These are phyloP conservation scores for Taiwanofungus camphoratus DNA, from an alignment of 1,284 basidiomycete species.

Conservation along the genomic window DNA sequence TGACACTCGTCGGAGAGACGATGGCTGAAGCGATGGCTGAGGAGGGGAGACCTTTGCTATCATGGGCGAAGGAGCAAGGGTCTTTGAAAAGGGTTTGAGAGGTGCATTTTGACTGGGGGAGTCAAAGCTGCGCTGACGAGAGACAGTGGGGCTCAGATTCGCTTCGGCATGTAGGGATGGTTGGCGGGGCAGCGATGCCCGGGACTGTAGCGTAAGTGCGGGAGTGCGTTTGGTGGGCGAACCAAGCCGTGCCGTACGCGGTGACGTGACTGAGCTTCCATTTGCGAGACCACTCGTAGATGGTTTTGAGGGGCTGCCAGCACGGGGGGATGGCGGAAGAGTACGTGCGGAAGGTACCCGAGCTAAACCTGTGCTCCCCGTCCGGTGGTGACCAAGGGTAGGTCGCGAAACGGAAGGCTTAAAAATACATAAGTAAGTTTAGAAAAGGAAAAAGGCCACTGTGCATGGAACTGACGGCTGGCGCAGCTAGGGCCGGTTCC, in stretches of 20 bases:
- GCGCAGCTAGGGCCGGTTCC: constrained; percentile 35
- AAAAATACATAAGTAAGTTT: background rate
- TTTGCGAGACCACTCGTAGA: constrained; percentile 11
- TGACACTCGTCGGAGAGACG: constrained; percentile 19
- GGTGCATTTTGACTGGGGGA: constrained; percentile 15
- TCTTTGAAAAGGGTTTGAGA: constrained; percentile 15
- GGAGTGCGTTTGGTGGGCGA: constrained; percentile 38
- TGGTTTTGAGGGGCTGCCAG: constrained; percentile 36
- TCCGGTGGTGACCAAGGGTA: constrained; percentile 33
- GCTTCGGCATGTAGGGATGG: constrained; percentile 20
- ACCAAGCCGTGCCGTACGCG: constrained; percentile 24
- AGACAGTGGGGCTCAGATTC: constrained; percentile 19
- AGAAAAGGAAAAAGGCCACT: background rate
- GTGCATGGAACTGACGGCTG: constrained; percentile 19
- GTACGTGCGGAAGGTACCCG: constrained; percentile 34
- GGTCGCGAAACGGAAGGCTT: constrained; percentile 23
- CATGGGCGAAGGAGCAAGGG: constrained; percentile 9
- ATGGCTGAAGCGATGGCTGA: constrained; percentile 18
- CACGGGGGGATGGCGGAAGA: constrained; percentile 34
- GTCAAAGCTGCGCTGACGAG: constrained; percentile 21
- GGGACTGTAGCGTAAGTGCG: constrained; percentile 29
- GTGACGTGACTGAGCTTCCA: constrained; percentile 14
- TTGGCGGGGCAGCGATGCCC: constrained; percentile 28
- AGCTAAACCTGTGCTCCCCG: constrained; percentile 31
- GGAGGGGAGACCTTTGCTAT: constrained; percentile 8